Evolutionary conservation across 139 green algal species (phyloP), one percentile per base, ranked within the genome.

Genomic region (Picochlorum sp.): DNA sequence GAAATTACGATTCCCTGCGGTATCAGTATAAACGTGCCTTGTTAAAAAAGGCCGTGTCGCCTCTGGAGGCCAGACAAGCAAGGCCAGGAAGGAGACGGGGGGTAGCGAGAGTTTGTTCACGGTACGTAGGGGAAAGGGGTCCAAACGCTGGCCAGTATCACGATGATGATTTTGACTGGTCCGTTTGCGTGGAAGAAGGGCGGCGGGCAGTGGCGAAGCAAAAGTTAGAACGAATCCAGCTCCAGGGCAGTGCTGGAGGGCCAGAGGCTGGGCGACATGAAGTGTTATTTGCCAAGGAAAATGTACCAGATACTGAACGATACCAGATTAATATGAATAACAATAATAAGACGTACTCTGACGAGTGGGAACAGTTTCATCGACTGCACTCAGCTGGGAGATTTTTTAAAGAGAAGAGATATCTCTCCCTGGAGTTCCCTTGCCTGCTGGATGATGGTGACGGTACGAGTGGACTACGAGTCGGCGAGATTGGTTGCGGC

Each of bases 111-210:
- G 18, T 6, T 47, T 26, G 39, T 47, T 5, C 39, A 16, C 39
- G 22, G 28, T 53, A 53, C 10, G 44, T 53, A 12, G 44, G 44
- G 12, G 44, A 53, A 7, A 29, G 24, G 24, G 20, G 22, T 10
- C 6, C 20, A 53, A 53, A 29, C 2, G 80, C 80, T 7, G 57
- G 33, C 2, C 65, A 84, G 67, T 88, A 88, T 63, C 70, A 87
- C 51, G 41, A 58, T 20, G 25, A 33, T 3, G 81, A 88, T 52
- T 88, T 88, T 50, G 61, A 80, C 29, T 88, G 67, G 66, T 20
- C 70, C 7, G 61, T 83, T 3, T 55, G 67, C 16, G 28, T 41
- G 16, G 40, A 28, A 30, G 59, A 61, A 7, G 75, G 61, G 5
- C 33, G 33, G 16, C 39, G 59, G 40, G 28, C 77, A 20, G 57